Evolutionary conservation across 2,329 filamentous ascomycete genomes (phyloP), one percentile per base, ranked within the genome.

Genomic region (Ophiosphaerella herpotricha): DNA sequence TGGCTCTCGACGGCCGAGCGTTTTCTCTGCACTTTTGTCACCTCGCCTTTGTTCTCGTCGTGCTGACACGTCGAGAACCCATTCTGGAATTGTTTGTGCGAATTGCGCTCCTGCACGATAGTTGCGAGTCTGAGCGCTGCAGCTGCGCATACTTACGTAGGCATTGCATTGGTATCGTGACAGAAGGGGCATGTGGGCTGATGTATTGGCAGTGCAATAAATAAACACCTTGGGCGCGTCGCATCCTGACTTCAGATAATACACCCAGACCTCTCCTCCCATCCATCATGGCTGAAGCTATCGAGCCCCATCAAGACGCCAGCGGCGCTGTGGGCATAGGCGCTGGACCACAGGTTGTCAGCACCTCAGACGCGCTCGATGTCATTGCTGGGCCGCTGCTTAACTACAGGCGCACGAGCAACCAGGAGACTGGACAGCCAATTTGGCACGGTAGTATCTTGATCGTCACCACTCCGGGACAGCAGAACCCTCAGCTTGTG

Each of bases 391-490:
- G 89, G 0, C 89, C 89, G 16, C 76, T 93, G 57, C 75, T 93
- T 55, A 93, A 93, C 74, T 93, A 91, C 72, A 81, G 87, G 57
- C 83, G 84, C 64, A 91, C 88, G 84, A 83, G 87, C 62, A 81
- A 80, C 24, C 78, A 72, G 53, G 57, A 71, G 46, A 67, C 72
- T 2, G 71, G 74, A 24, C 67, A 63, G 41, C 77, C 78, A 34
- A 76, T 75, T 35, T 97, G 93, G 92, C 80, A 89, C 63, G 92
- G 93, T 50, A 96, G 91, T 70, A 89, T 96, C 7, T 77, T 97
- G 62, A 77, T 97, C 42, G 91, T 97, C 44, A 89, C 87, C 13
- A 85, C 82, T 43, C 88, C 91, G 4, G 88, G 88, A 21, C 85
- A 83, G 64, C 77, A 78, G 16, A 81, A 84, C 54, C 80, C 82